These are phyloP conservation scores for Hirschfeldia incana DNA, from an alignment of 345 rosid species.

Conservation along the genomic window DNA sequence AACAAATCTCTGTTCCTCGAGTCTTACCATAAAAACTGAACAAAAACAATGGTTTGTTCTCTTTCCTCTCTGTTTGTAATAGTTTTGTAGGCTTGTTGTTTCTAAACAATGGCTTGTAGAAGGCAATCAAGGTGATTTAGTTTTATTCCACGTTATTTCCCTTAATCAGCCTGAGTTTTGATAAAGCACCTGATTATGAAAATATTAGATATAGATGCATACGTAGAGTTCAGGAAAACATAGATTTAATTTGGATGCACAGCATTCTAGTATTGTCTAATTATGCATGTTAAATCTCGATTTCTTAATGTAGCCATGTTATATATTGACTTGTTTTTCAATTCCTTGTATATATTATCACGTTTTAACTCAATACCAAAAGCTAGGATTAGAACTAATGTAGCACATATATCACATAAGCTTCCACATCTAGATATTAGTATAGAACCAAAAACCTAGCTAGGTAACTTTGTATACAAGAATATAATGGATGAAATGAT, in stretches of 20 bases:
- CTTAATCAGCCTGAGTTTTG: slow-evolving; percentile 3
- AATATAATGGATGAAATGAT: not conserved
- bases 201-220: not conserved
- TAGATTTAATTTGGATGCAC: not conserved
- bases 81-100: not conserved
- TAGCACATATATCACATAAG: not conserved
- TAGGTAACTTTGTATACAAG: not conserved
- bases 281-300: not conserved
- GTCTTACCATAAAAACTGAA: slow-evolving; percentile 15
- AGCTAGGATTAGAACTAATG: not conserved
- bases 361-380: not conserved
- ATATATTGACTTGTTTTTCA: not conserved
- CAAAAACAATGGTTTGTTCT: slow-evolving; percentile 35
- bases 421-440: not conserved
- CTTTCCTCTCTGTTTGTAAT: not conserved
- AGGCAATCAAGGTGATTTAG: not conserved
- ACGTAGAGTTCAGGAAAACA: not conserved
- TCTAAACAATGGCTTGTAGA: not conserved
- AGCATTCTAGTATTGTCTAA: not conserved
- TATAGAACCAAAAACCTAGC: not conserved
- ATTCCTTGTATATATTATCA: not conserved
- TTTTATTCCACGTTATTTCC: not conserved
- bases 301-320: not conserved
- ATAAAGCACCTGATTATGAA: not conserved
- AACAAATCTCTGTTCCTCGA: slow-evolving; percentile 13